A percentile compares a stretch with the other conserved stretches of the same genome.
phyloP scores from a whole-genome alignment of 2,329 filamentous ascomycete species.

The Paecilomyces sp. region DNA sequence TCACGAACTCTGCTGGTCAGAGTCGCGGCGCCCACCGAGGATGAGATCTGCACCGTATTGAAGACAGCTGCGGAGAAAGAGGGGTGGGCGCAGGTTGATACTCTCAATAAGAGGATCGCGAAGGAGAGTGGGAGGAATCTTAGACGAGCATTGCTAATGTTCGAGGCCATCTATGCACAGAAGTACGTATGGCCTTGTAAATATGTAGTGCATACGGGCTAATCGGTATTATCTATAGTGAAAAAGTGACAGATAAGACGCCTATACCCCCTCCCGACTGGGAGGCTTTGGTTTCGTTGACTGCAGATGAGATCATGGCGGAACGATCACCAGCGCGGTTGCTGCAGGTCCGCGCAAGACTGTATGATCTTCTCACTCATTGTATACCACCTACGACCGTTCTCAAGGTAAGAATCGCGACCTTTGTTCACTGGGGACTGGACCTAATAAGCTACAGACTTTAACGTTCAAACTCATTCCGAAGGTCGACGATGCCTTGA shows the following conservation, averaged over 20 bases:
- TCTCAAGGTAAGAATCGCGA: constrained; percentile 54
- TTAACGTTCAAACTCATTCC: constrained; percentile 88
- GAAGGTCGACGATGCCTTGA: constrained; percentile 80
- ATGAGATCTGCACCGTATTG: constrained; percentile 75
- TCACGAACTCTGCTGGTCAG: constrained; percentile 85
- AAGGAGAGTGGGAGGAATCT: constrained; percentile 86
- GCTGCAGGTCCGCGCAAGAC: constrained; percentile 77
- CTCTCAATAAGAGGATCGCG: constrained; percentile 76
- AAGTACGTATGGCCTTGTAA: constrained; percentile 56
- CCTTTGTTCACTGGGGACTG: neutral
- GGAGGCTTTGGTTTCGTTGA: constrained; percentile 83
- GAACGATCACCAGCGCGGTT: constrained; percentile 89
- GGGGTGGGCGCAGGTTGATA: constrained; percentile 69
- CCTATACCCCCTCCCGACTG: constrained; percentile 92
- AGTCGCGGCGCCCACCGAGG: constrained; percentile 80
- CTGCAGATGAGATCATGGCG: constrained; percentile 87
- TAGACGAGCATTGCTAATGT: constrained; percentile 87
- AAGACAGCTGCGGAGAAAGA: constrained; percentile 66
- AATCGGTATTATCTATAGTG: constrained; percentile 45
- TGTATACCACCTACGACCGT: constrained; percentile 95
- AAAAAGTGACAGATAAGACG: constrained; percentile 81
- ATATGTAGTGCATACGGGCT: neutral
- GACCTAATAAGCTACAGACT: constrained; percentile 41
- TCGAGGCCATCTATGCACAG: constrained; percentile 92
- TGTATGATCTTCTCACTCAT: constrained; percentile 96